A percentile compares a stretch with the other conserved stretches of the same genome.
These are phyloP conservation scores for Neohortaea acidophila DNA, from an alignment of 495 filamentous ascomycete genomes.

Conservation along the genomic window DNA sequence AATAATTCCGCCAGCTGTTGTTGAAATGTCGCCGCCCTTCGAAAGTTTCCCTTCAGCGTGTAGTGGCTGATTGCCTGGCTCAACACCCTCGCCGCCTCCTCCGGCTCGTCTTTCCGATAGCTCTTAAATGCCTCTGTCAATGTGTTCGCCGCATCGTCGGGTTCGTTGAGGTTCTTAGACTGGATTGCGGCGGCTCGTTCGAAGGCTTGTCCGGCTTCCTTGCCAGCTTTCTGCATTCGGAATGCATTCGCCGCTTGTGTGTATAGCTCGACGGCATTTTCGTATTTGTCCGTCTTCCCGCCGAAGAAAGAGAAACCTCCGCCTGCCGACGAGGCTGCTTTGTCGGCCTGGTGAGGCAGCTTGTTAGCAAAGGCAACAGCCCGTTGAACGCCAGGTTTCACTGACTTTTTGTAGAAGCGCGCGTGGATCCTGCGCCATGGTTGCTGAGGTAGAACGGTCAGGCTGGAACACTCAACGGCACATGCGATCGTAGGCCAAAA, in stretches of 20 bases:
- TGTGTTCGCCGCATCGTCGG: constrained; percentile 74
- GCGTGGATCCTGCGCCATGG: constrained; percentile 23
- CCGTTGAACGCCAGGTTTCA: no score
- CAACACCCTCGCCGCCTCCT: constrained; percentile 62
- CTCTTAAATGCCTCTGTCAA: constrained; percentile 67
- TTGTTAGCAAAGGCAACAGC: background rate
- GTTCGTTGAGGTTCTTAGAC: constrained; percentile 61
- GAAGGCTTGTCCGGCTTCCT: constrained; percentile 63
- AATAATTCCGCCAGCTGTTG: constrained; percentile 71
- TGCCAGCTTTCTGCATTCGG: constrained; percentile 20
- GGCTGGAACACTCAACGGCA: no score
- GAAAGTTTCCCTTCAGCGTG: constrained; percentile 67
- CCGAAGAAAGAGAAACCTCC: constrained; percentile 24
- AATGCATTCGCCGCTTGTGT: constrained; percentile 25
- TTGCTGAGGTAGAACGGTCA: constrained; percentile 5
- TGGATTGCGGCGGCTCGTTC: constrained; percentile 67
- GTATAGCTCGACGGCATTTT: constrained; percentile 23
- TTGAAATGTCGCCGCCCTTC: constrained; percentile 74
- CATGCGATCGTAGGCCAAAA: background rate
- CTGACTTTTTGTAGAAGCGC: constrained; percentile 23
- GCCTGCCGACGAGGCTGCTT: constrained; percentile 14
- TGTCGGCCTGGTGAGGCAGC: constrained; percentile 19
- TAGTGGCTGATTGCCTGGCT: constrained; percentile 64
- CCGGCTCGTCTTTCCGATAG: constrained; percentile 65
- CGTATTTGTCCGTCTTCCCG: constrained; percentile 18